phyloP scores from a whole-genome alignment of 805 yeast genomes.

The Lachancea kluyveri region DNA sequence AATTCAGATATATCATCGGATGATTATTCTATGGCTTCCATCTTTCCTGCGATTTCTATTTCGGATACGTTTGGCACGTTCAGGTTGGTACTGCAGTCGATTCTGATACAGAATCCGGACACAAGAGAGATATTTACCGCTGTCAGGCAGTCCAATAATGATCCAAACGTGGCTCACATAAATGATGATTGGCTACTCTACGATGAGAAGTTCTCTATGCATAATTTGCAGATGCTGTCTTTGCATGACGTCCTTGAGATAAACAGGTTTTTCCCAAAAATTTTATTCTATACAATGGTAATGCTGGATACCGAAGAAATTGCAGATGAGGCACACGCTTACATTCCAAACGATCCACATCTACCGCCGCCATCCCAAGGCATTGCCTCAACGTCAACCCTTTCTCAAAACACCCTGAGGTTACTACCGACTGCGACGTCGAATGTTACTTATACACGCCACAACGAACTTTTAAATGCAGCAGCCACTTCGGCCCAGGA shows the following conservation, averaged over 20 bases:
- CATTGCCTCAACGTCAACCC: conserved; percentile 2
- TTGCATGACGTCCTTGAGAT: conserved; percentile 31
- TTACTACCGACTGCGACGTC: conserved; percentile 2
- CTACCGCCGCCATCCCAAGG: conserved; percentile 3
- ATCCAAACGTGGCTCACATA: conserved; percentile 25
- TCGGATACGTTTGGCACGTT: conserved; percentile 26
- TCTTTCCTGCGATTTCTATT: conserved; percentile 29
- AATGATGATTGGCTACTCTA: conserved; percentile 38
- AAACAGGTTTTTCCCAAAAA: conserved; percentile 25
- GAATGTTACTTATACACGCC: neutral
- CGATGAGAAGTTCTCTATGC: conserved; percentile 33
- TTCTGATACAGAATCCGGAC: conserved; percentile 22
- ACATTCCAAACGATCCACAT: conserved; percentile 2
- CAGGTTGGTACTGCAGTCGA: conserved; percentile 29
- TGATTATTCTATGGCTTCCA: conserved; percentile 18
- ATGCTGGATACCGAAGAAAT: conserved; percentile 7
- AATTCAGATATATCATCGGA: conserved; percentile 6
- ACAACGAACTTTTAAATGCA: too few species aligned
- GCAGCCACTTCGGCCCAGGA: conserved; percentile 8
- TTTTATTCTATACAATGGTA: conserved; percentile 27
- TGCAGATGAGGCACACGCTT: conserved; percentile 4
- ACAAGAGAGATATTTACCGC: conserved; percentile 27
- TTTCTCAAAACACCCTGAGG: conserved; percentile 5
- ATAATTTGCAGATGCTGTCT: conserved; percentile 31
- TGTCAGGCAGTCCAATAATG: conserved; percentile 26